Base-by-base conservation (phyloP, 345 rosid species). In the Trapa bicornis region DNA sequence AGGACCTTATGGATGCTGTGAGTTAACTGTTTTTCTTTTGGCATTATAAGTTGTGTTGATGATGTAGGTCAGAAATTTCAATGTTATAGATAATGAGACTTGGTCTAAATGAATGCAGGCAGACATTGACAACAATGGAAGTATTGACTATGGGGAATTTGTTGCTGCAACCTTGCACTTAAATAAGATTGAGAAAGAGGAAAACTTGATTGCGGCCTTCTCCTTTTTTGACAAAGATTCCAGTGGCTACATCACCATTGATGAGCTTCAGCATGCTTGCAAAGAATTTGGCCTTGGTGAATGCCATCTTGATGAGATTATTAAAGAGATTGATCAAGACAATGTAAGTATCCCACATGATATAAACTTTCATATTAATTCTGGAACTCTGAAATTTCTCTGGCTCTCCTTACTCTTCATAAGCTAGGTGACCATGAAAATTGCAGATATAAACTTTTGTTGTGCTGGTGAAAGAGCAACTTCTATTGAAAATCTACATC, bases 261-360 rank as follows among this genome's bases (percentile, higher is more conserved):
- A 93, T 60, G 98, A 93, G 80, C 85, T 93, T 74, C 98, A 93
- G 73, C 87, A 88, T 70, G 92, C 98, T 54, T 88, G 94, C 82
- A 86, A 86, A 76, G 95, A 93, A 53, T 91, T 93, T 69, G 98
- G 98, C 77, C 83, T 93, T 2, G 89, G 83, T 53, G 97, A 88
- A 71, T 82, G 75, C 56, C 93, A 78, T 67, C 75, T 93, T 63
- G 95, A 93, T 50, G 98, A 90, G 22, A 87, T 83, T 75, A 87
- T 93, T 74, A 83, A 82, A 67, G 98, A 93, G 79, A 84, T 88
- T 65, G 98, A 93, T 77, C 86, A 81, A 68, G 98, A 93, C 77
- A 90, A 93, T 67, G 98, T 93, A 81, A 90, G 92, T 75, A 65
- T 56, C 7, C 61, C 11, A 2, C 48, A 2, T 7, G 8, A 2